phyloP scores from a whole-genome alignment of 768 basidiomycete genomes.

The Austroboletus eburneus region DNA sequence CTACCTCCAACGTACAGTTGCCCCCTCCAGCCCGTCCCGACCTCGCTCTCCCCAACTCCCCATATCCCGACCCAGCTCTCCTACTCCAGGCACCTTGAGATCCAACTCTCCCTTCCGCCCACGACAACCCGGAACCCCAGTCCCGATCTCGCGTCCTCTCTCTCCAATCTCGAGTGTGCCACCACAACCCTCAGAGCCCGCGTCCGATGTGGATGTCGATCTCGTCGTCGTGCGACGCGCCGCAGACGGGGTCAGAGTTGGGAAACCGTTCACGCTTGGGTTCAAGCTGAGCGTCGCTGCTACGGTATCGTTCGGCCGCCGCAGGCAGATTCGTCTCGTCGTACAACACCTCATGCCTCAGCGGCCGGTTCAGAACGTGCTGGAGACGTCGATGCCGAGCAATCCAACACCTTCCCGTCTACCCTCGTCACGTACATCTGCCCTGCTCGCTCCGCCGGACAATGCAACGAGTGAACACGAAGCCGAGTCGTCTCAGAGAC shows the following conservation, averaged over 20 bases:
- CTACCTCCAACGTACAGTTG: slow-evolving; percentile 59
- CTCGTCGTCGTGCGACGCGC: slow-evolving; percentile 52
- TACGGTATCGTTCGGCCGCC: slow-evolving; percentile 31
- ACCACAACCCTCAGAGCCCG: slow-evolving; percentile 19
- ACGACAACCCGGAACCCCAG: slow-evolving; percentile 29
- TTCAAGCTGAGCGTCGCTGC: slow-evolving; percentile 53
- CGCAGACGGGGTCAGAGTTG: slow-evolving; percentile 40
- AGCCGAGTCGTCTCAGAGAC: slow-evolving; percentile 15
- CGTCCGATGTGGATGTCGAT: slow-evolving; percentile 50
- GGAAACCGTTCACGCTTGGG: slow-evolving; percentile 56
- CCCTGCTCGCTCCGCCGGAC: slow-evolving; percentile 2
- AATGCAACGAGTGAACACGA: slow-evolving; percentile 4
- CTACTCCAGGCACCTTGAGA: slow-evolving; percentile 45
- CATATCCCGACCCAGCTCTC: slow-evolving; percentile 53
- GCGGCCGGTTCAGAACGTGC: slow-evolving; percentile 14
- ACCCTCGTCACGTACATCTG: slow-evolving; percentile 8
- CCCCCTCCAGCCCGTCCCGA: slow-evolving; percentile 40
- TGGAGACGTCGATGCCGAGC: slow-evolving; percentile 5
- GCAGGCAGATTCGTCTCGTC: slow-evolving; percentile 47
- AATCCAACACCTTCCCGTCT: slow-evolving; percentile 5
- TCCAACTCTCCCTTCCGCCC: slow-evolving; percentile 39
- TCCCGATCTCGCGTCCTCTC: slow-evolving; percentile 26
- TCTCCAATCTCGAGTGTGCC: slow-evolving; percentile 23
- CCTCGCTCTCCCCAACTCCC: slow-evolving; percentile 56
- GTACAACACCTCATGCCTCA: slow-evolving; percentile 63